Base-by-base conservation (phyloP, 352 stramenopile species). In the Aphanomyces euteiches region DNA sequence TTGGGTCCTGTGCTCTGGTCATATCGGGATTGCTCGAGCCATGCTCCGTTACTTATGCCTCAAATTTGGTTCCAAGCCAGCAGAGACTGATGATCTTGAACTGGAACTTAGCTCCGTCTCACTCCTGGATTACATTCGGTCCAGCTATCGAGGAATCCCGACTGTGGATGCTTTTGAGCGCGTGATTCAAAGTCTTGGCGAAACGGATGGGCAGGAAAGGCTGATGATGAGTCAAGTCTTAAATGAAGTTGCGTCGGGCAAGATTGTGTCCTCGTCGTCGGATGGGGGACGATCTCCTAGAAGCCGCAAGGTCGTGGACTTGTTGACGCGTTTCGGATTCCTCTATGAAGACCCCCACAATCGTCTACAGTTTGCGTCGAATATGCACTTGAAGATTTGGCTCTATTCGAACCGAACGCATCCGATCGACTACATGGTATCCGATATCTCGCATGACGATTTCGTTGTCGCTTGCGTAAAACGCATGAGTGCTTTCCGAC, bases 21-120 rank as follows among this genome's bases (percentile, higher is more conserved):
- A 79, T 67, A 78, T 77, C 37, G 75, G 73, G 54, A 76, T 79
- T 76, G 75, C 73, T 74, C 54, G 64, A 78, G 73, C 73, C 58
- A 76, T 78, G 12, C 53, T 77, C 43, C 67, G 4, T 17, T 66
- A 78, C 72, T 74, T 74, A 61, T 39, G 60, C 54, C 0, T 7
- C 5, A 76, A 64, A 63, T 75, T 79, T 76, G 66, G 66, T 57
- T 63, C 65, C 4, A 72, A 59, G 58, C 47, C 45, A 34, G 50
- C 34, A 74, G 38, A 57, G 36, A 28, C 59, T 47, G 39, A 50
- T 39, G 48, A 74, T 65, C 13, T 74, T 38, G 58, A 74, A 57
- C 50, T 71, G 47, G 67, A 72, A 63, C 61, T 79, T 73, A 69
- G 69, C 37, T 78, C 72, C 0, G 40, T 56, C 2, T 13, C 54